Conservation (phyloP, 441 rosid genomes). For the Omphalea diandra region DNA sequence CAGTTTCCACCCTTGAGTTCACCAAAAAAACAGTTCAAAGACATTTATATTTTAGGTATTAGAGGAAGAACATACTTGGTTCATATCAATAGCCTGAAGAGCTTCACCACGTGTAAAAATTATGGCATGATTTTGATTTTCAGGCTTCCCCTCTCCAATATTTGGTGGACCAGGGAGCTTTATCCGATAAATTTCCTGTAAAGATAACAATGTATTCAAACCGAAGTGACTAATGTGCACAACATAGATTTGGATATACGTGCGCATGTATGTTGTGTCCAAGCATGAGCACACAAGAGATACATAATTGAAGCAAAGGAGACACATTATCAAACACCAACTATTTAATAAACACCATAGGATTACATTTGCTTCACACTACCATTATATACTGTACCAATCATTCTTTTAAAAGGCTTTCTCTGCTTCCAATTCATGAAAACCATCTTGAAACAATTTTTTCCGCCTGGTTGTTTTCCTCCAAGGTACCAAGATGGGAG, state of each 20-base stretch:
- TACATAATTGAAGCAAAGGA: too few relatives aligned
- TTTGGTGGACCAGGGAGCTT: conserved; percentile 97
- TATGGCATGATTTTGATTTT: conserved; percentile 96
- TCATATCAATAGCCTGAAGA: conserved; percentile 97
- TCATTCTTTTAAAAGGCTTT: not conserved
- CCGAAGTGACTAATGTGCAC: not conserved
- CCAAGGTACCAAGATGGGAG: too few relatives aligned
- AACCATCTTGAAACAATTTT: not conserved
- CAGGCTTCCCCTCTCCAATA: conserved; percentile 99
- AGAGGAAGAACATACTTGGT: conserved; percentile 59
- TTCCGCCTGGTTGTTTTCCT: too few relatives aligned
- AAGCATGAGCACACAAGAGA: not conserved
- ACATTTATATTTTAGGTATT: conserved; percentile 11
- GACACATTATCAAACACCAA: too few relatives aligned
- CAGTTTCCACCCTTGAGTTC: too few relatives aligned
- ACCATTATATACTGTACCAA: not conserved
- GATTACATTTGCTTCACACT: not conserved
- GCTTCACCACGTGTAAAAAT: conserved; percentile 98
- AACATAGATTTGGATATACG: not conserved
- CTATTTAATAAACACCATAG: too few relatives aligned
- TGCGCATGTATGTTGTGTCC: not conserved
- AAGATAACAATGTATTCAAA: conserved; percentile 14
- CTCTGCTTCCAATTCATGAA: not conserved
- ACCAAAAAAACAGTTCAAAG: conserved; percentile 8
- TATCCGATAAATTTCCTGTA: conserved; percentile 84